These are phyloP conservation scores for Coprinopsis sp. DNA, from an alignment of 768 basidiomycete genomes.

Conservation along the genomic window DNA sequence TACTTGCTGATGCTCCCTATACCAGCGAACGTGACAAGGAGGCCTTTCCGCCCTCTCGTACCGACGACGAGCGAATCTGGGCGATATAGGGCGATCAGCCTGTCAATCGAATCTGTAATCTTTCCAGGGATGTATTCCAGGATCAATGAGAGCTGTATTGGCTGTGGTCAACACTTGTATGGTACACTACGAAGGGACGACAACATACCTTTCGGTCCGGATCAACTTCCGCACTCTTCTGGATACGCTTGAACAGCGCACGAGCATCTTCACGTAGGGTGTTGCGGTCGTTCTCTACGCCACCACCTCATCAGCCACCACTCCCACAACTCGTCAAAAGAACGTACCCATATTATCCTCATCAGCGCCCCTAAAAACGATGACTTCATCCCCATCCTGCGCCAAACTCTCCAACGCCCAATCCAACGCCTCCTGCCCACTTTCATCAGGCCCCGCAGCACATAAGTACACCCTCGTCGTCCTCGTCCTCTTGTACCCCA, in stretches of 20 bases:
- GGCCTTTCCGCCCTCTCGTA: constrained; percentile 60
- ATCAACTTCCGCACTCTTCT: constrained; percentile 77
- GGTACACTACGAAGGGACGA: not conserved
- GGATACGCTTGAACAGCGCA: constrained; percentile 72
- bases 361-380: too few species aligned
- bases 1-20: constrained; percentile 53
- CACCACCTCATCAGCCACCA: not conserved
- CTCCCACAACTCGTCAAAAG: not conserved
- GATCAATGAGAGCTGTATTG: constrained; percentile 70
- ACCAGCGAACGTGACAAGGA: constrained; percentile 28
- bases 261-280: constrained; percentile 80
- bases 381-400: too few species aligned
- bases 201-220: constrained; percentile 61
- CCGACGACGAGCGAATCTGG: constrained; percentile 94
- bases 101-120: constrained; percentile 84
- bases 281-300: constrained; percentile 68
- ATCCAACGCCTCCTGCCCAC: too few species aligned
- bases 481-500: too few species aligned
- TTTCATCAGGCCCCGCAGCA: too few species aligned
- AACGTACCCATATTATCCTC: constrained; percentile 63
- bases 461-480: too few species aligned
- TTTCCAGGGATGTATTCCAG: constrained; percentile 93
- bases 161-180: not conserved
- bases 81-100: constrained; percentile 86
- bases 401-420: too few species aligned